phyloP scores from a whole-genome alignment of 1,284 basidiomycete species.

The Sphagnurus paluster region DNA sequence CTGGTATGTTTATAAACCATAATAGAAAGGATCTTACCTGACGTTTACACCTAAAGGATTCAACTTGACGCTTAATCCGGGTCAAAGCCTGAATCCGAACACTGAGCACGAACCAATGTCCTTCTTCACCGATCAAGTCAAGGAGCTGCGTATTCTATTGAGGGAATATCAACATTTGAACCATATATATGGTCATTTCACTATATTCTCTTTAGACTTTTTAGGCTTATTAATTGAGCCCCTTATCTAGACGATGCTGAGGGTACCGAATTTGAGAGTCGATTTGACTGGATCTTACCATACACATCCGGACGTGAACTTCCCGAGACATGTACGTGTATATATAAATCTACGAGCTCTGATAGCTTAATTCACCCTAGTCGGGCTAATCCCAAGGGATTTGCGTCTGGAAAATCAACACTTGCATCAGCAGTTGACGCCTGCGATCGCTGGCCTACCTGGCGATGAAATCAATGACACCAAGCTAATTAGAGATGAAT shows the following conservation, averaged over 20 bases:
- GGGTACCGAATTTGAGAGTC: conserved; percentile 6
- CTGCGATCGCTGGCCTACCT: conserved; percentile 57
- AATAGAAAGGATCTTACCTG: background rate
- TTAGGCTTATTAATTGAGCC: background rate
- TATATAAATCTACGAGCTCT: background rate
- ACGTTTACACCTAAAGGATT: conserved; percentile 37
- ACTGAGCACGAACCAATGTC: conserved; percentile 31
- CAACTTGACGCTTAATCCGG: conserved; percentile 46
- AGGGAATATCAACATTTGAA: conserved; percentile 52
- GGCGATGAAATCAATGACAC: conserved; percentile 62
- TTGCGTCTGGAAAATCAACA: conserved; percentile 48
- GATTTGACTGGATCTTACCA: conserved; percentile 39
- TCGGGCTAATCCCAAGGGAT: conserved; percentile 47
- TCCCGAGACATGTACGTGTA: conserved; percentile 28
- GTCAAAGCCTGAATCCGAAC: conserved; percentile 23
- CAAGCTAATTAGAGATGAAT: conserved; percentile 57
- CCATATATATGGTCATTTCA: conserved; percentile 14
- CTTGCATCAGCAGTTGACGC: conserved; percentile 52
- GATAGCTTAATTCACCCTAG: conserved; percentile 21
- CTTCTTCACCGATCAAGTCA: conserved; percentile 48
- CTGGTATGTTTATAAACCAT: conserved; percentile 1
- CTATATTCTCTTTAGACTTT: background rate
- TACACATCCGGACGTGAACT: conserved; percentile 27
- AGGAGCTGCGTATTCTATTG: conserved; percentile 42
- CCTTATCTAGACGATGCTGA: conserved; percentile 3